These are phyloP conservation scores for Amanita pallidorosea DNA, from an alignment of 768 basidiomycete species.

Conservation along the genomic window DNA sequence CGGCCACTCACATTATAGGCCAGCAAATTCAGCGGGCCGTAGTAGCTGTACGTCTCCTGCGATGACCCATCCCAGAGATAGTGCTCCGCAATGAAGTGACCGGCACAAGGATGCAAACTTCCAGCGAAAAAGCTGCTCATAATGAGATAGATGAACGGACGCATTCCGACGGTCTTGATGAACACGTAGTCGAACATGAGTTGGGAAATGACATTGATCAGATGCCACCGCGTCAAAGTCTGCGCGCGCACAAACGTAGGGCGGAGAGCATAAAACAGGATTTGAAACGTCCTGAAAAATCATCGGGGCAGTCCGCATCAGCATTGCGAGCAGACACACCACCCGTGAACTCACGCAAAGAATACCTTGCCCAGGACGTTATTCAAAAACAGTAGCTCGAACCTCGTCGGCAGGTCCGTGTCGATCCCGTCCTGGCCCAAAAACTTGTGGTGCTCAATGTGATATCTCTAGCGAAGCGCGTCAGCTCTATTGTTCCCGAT, in stretches of 20 bases:
- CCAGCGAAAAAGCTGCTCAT: slow-evolving; percentile 94
- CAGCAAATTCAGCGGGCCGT: slow-evolving; percentile 80
- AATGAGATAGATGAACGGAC: slow-evolving; percentile 70
- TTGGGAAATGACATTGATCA: slow-evolving; percentile 63
- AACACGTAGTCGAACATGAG: slow-evolving; percentile 65
- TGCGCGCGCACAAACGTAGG: slow-evolving; percentile 89
- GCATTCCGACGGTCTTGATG: slow-evolving; percentile 29
- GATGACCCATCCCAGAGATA: slow-evolving; percentile 87
- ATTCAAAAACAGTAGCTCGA: slow-evolving; percentile 81
- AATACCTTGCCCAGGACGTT: slow-evolving; percentile 98
- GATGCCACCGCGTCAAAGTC: slow-evolving; percentile 73
- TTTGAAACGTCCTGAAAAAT: slow-evolving; percentile 78
- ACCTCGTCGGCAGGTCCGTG: slow-evolving; percentile 81
- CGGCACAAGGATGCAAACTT: slow-evolving; percentile 89
- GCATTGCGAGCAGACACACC: slow-evolving; percentile 15
- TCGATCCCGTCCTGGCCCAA: slow-evolving; percentile 94
- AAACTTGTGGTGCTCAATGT: slow-evolving; percentile 94
- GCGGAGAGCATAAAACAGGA: slow-evolving; percentile 94
- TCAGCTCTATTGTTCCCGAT: not conserved
- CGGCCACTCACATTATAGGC: slow-evolving; percentile 76
- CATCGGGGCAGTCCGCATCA: not conserved
- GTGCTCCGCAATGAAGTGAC: slow-evolving; percentile 97
- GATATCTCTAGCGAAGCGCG: slow-evolving; percentile 52
- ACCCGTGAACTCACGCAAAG: slow-evolving; percentile 62
- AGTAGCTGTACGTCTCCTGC: slow-evolving; percentile 97